phyloP scores from a whole-genome alignment of 164 flowering plant species.

The Stephania cephalantha region DNA sequence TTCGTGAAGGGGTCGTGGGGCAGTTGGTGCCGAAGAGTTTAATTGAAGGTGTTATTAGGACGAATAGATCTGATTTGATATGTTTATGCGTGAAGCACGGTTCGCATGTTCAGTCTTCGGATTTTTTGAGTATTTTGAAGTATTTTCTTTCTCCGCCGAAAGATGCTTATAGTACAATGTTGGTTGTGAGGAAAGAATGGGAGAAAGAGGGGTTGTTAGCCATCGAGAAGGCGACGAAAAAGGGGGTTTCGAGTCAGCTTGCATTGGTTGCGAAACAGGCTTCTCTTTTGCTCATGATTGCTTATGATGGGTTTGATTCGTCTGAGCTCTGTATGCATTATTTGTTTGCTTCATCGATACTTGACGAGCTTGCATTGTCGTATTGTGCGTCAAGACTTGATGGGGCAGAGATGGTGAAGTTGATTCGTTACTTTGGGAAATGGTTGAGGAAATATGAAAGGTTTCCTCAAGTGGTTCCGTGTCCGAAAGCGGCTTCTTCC shows the following conservation, averaged over 20 bases:
- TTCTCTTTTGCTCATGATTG: constrained; percentile 61
- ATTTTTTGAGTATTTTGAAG: constrained; percentile 49
- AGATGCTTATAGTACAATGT: constrained; percentile 29
- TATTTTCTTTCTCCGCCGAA: constrained; percentile 48
- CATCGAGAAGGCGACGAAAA: constrained; percentile 33
- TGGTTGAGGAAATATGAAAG: constrained; percentile 84
- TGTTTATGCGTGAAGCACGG: constrained; percentile 51
- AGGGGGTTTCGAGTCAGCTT: constrained; percentile 20
- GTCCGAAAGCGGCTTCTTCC: constrained; percentile 34
- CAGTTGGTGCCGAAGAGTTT: constrained; percentile 28
- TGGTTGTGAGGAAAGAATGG: constrained; percentile 58
- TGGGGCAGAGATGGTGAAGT: constrained; percentile 45
- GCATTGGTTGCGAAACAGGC: constrained; percentile 45
- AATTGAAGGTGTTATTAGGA: constrained; percentile 35
- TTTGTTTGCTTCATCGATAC: constrained; percentile 43
- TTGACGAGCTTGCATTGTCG: constrained; percentile 56
- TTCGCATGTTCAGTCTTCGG: constrained; percentile 38
- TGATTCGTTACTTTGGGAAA: constrained; percentile 64
- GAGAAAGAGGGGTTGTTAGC: constrained; percentile 55
- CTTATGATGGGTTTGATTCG: constrained; percentile 62
- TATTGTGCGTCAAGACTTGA: constrained; percentile 49
- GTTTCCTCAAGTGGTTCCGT: constrained; percentile 68
- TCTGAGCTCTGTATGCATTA: constrained; percentile 79
- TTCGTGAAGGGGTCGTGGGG: constrained; percentile 38
- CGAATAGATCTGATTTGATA: constrained; percentile 48